Evolutionary conservation across 2,329 filamentous ascomycete genomes (phyloP).

Genomic region (Aureobasidium sp.): DNA sequence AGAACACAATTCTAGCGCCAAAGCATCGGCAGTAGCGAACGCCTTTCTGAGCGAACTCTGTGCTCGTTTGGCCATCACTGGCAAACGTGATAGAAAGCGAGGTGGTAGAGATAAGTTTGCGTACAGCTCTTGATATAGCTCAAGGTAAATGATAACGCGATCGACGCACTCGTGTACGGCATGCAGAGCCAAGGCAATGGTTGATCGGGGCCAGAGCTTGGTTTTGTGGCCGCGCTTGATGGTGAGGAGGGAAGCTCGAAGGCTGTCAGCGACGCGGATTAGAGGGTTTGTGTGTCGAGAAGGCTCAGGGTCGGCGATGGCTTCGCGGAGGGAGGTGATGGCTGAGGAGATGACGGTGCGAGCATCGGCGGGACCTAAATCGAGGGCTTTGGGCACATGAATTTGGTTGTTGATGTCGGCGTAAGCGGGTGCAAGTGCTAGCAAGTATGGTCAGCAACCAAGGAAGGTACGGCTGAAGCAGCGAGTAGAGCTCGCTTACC

Average conservation of each 20-base stretch:
- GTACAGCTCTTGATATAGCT: neutral
- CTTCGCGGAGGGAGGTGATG: neutral
- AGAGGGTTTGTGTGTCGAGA: neutral
- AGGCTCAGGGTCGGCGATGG: neutral
- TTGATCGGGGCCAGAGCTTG: neutral
- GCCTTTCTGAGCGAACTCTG: neutral
- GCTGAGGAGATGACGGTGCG: neutral
- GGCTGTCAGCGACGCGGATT: neutral
- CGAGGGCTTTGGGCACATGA: neutral
- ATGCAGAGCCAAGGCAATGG: neutral
- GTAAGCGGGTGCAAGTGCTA: neutral
- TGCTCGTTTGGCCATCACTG: neutral
- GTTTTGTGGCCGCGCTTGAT: neutral
- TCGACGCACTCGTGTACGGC: neutral
- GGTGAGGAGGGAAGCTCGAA: neutral
- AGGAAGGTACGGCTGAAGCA: neutral
- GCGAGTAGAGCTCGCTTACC: neutral
- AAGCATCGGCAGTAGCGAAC: neutral
- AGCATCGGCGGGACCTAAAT: neutral
- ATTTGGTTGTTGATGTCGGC: neutral
- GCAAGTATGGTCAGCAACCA: neutral
- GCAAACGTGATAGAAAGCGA: neutral
- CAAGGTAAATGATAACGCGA: neutral
- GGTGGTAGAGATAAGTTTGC: neutral
- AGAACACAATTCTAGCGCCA: neutral